These are phyloP conservation scores for Scheffersomyces cryptocercus DNA, from an alignment of 1,139 yeast species.

Conservation along the genomic window DNA sequence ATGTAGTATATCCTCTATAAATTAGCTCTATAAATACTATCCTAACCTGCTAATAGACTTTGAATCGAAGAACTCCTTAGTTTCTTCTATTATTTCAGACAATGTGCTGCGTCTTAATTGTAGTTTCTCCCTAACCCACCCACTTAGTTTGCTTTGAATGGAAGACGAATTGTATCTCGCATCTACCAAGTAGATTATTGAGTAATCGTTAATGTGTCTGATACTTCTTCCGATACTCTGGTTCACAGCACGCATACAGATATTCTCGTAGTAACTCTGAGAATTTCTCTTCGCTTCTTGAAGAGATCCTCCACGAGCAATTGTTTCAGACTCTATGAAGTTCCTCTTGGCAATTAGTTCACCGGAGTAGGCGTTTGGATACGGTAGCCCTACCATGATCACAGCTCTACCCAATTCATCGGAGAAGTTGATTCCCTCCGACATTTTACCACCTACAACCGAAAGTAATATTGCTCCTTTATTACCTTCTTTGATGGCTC, in stretches of 20 bases:
- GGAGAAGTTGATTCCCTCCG: constrained; percentile 92
- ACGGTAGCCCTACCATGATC: constrained; percentile 86
- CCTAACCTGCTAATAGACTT: constrained; percentile 7
- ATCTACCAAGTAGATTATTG: constrained; percentile 74
- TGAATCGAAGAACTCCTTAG: constrained; percentile 26
- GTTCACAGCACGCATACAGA: constrained; percentile 90
- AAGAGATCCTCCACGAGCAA: constrained; percentile 40
- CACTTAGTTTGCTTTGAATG: constrained; percentile 66
- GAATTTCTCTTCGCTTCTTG: constrained; percentile 48
- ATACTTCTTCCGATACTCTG: constrained; percentile 95
- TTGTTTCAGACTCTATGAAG: constrained; percentile 55
- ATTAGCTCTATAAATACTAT: background rate
- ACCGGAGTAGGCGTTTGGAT: constrained; percentile 82
- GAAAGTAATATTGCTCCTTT: constrained; percentile 73
- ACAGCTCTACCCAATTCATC: constrained; percentile 87
- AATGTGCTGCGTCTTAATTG: constrained; percentile 6
- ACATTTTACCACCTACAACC: constrained; percentile 91
- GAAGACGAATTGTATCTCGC: constrained; percentile 50
- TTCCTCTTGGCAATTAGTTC: constrained; percentile 75
- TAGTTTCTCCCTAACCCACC: constrained; percentile 67
- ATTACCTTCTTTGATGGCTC: constrained; percentile 20
- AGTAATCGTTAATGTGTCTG: constrained; percentile 79
- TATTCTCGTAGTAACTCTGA: constrained; percentile 71
- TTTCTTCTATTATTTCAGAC: constrained; percentile 16
- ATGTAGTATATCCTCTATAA: constrained; percentile 40